Evolutionary conservation across 108 stramenopile species (phyloP).

Genomic region (Fragilaria radians): DNA sequence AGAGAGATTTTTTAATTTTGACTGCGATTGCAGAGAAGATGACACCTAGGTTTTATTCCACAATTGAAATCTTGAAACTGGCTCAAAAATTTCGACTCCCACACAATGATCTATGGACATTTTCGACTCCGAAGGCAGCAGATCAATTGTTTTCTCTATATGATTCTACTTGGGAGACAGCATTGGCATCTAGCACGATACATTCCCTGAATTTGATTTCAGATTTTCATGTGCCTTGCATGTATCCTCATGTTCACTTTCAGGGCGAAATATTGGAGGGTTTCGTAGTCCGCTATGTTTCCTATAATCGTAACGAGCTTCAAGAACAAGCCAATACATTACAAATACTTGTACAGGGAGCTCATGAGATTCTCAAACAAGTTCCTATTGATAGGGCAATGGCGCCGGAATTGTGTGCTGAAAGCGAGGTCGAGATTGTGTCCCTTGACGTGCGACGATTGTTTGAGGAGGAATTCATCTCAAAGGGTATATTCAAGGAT

Average conservation of each 20-base stretch:
- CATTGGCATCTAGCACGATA: conserved; percentile 45
- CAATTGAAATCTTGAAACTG: conserved; percentile 49
- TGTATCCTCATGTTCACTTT: conserved; percentile 61
- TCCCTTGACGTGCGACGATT: conserved; percentile 2
- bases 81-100: conserved; percentile 68
- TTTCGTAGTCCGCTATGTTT: conserved; percentile 71
- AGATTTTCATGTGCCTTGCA: conserved; percentile 33
- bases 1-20: conserved; percentile 66
- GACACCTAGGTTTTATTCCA: conserved; percentile 49
- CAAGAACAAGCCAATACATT: conserved; percentile 13
- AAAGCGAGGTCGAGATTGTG: conserved; percentile 2
- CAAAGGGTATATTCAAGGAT: background rate
- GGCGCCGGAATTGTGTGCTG: conserved; percentile 1
- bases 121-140: conserved; percentile 20
- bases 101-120: conserved; percentile 81
- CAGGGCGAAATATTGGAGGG: conserved; percentile 82
- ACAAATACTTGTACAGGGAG: conserved; percentile 17
- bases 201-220: conserved; percentile 31
- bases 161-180: conserved; percentile 56
- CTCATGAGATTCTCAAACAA: conserved; percentile 25
- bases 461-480: background rate
- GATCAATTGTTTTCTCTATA: conserved; percentile 51
- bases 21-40: conserved; percentile 69
- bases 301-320: conserved; percentile 6
- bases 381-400: conserved; percentile 13